Base-by-base conservation (phyloP, 2,329 filamentous ascomycete species). In the Aspergillus jensenii region DNA sequence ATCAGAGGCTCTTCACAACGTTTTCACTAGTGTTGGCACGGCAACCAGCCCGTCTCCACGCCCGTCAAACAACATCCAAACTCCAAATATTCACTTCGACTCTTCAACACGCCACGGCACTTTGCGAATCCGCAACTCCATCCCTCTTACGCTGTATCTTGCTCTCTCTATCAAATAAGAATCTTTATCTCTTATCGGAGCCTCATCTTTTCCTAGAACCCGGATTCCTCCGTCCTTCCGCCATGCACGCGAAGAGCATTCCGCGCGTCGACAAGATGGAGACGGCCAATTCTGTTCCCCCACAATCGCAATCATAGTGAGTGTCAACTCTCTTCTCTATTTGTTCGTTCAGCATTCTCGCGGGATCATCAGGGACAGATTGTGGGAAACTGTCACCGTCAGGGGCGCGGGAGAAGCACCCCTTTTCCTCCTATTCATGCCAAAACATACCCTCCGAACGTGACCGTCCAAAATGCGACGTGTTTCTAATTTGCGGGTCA, bases 251-350 rank as follows among this genome's bases (percentile, higher is more conserved):
- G 40, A 46, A 12, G 33, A 58, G 39, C 56, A 58, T 55, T 58
- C 56, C 56, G 52, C 56, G 45, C 45, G 44, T 43, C 51, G 14
- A 27, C 45, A 58, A 55, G 23, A 58, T 58, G 56, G 40, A 40
- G 25, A 23, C 52, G 14, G 33, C 46, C 39, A 37, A 54, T 19
- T 33, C 19, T 17, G 39, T 31, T 6, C 56, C 45, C 41, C 33
- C 50, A 52, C 56, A 58, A 47, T 17, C 12, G 39, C 53, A 41
- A 21, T 37, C 35, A 54, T 49, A 46, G 56, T 58, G 40, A 58
- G 56, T 54, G 11, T 11, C 11, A 2, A 15, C 5, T 49, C 21
- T 37, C 6, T 41, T 39, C 15, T 33, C n/a, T 33, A 45, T 45
- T 33, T 23, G 7, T 12, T 31, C 21, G 19, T 48, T n/a, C n/a